Base-by-base conservation (phyloP, 345 rosid genomes). In the Luvunga scandens region DNA sequence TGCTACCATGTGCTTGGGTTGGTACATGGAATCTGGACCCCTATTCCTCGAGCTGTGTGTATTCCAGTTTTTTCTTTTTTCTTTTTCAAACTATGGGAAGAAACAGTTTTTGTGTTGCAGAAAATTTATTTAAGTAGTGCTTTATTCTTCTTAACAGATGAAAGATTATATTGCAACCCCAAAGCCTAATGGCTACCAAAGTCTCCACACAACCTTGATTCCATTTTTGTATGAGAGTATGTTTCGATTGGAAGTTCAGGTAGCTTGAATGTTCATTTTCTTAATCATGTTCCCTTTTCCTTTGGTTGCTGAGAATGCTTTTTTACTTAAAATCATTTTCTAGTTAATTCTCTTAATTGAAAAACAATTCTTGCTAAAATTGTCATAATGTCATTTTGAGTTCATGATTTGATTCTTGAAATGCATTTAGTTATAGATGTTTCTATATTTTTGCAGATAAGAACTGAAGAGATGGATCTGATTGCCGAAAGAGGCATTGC, bases 111-210 rank as follows among this genome's bases (percentile, higher is more conserved):
- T 48, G 24, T 62, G 42, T 78, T 72, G 61, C 63, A 9, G 34
- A 34, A 45, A 45, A 25, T 64, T 33, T 36, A 2, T 55, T 34
- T 81, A 71, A 66, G 39, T 56, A 22, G 27, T 73, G 8, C 61
- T 80, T 66, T 78, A 12, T 78, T 79, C 85, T 68, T 61, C 71
- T 53, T 76, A 64, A 75, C 86, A 96, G 99, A 90, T 94, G 87
- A 96, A 96, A 85, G 98, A 95, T 86, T 94, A 96, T 82, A 96
- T 96, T 84, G 98, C 99, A 16, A 96, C 99, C 73, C 93, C 98
- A 8, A 96, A 96, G 83, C 99, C 99, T 70, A 96, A 96, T 77
- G 99, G 99, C 75, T 96, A 96, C 76, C 99, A 96, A 88, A 94
- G 99, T 89, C 95, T 96, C 65, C 97, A 96, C 81, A 92, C 99